Evolutionary conservation across 2,329 filamentous ascomycete species (phyloP).

Genomic region (Cladosporium velox): DNA sequence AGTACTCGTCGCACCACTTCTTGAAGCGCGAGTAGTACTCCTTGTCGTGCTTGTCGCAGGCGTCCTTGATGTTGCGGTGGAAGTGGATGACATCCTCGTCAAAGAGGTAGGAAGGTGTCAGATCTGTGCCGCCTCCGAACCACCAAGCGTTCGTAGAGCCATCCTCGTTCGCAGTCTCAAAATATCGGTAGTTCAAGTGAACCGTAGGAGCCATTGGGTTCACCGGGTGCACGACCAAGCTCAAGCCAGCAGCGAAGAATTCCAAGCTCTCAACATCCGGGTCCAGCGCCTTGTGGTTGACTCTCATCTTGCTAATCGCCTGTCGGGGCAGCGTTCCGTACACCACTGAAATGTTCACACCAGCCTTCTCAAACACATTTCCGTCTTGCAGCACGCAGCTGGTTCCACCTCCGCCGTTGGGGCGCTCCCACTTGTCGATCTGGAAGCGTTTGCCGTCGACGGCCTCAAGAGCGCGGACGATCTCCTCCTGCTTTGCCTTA

Average conservation of each 20-base stretch:
- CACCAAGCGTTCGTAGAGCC: conserved; percentile 88
- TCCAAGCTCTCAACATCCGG: conserved; percentile 77
- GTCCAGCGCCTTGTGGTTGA: conserved; percentile 88
- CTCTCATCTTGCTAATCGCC: conserved; percentile 90
- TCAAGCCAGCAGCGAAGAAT: conserved; percentile 94
- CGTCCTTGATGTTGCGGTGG: conserved; percentile 88
- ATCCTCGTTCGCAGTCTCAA: conserved; percentile 87
- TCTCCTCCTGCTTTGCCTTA: conserved; percentile 86
- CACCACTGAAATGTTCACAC: conserved; percentile 91
- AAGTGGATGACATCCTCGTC: conserved; percentile 97
- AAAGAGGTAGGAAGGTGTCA: conserved; percentile 92
- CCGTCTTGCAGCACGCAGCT: conserved; percentile 95
- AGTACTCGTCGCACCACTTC: conserved; percentile 98
- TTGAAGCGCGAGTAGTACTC: conserved; percentile 94
- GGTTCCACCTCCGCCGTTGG: conserved; percentile 87
- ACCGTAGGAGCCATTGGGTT: conserved; percentile 98
- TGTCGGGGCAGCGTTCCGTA: conserved; percentile 86
- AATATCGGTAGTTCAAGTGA: conserved; percentile 97
- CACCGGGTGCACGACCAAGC: conserved; percentile 86
- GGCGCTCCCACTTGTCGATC: conserved; percentile 82
- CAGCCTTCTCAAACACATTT: conserved; percentile 96
- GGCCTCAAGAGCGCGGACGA: conserved; percentile 78
- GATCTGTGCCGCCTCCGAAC: conserved; percentile 93
- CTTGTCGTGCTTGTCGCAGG: conserved; percentile 91
- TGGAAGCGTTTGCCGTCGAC: conserved; percentile 83